Evolutionary conservation across 2,329 filamentous ascomycete genomes (phyloP).

Genomic region (Talaromyces pinophilus): DNA sequence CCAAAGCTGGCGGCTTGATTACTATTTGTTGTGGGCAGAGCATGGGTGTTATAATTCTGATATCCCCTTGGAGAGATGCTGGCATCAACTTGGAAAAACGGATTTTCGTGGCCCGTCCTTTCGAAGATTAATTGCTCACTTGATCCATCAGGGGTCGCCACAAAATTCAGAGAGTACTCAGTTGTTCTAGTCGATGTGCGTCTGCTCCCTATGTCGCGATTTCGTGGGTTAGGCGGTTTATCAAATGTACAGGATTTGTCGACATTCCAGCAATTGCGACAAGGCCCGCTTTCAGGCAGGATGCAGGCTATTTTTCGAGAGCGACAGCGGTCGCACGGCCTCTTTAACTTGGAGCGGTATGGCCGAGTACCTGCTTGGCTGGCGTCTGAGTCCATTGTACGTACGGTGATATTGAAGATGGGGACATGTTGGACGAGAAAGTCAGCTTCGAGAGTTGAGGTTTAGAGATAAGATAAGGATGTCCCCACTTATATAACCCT

Average conservation of each 20-base stretch:
- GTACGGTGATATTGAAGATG: background rate
- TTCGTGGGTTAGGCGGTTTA: conserved; percentile 15
- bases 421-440: background rate
- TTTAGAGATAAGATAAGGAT: background rate
- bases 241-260: conserved; percentile 19
- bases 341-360: conserved; percentile 38
- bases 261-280: conserved; percentile 29
- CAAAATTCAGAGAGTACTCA: background rate
- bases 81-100: background rate
- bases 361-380: conserved; percentile 26
- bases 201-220: conserved; percentile 29
- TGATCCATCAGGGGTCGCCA: background rate
- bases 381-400: conserved; percentile 4
- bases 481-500: background rate
- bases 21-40: background rate
- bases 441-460: background rate
- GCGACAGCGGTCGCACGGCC: conserved; percentile 38
- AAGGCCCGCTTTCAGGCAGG: conserved; percentile 32
- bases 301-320: conserved; percentile 35
- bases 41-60: background rate
- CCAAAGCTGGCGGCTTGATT: background rate
- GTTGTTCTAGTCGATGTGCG: too few relatives aligned
- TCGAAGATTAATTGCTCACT: background rate
- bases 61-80: background rate
- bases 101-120: background rate